These are phyloP conservation scores for Penicillium cataractarum DNA, from an alignment of 495 filamentous ascomycete genomes.

Conservation along the genomic window DNA sequence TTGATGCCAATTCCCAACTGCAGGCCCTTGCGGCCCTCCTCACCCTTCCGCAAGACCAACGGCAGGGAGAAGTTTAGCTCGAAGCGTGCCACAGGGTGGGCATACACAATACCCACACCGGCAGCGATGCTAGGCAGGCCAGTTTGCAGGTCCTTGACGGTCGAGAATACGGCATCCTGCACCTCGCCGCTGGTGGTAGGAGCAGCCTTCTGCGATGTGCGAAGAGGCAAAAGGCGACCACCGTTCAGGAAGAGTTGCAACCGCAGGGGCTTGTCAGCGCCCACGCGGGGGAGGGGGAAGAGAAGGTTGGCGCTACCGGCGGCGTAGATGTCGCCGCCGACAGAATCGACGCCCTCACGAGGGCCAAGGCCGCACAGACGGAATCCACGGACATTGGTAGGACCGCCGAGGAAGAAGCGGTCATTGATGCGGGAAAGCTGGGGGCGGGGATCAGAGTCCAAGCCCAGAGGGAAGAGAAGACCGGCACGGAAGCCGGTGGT, in stretches of 20 bases:
- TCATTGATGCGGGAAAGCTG: constrained; percentile 83
- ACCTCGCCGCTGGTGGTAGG: constrained; percentile 60
- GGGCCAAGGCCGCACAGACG: constrained; percentile 85
- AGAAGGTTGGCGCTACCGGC: constrained; percentile 84
- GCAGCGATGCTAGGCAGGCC: constrained; percentile 84
- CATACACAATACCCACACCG: constrained; percentile 90
- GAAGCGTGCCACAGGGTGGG: constrained; percentile 86
- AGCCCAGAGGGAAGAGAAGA: constrained; percentile 62
- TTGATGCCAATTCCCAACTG: constrained; percentile 93
- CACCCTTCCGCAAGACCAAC: constrained; percentile 75
- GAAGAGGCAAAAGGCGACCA: constrained; percentile 79
- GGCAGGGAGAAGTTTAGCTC: constrained; percentile 95
- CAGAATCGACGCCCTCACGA: constrained; percentile 78
- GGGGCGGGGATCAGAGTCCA: constrained; percentile 52
- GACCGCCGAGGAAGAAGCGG: constrained; percentile 91
- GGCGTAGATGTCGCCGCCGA: constrained; percentile 90
- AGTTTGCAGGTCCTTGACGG: constrained; percentile 66
- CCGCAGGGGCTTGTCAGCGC: constrained; percentile 79
- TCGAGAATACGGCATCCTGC: constrained; percentile 51
- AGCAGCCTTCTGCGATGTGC: constrained; percentile 53
- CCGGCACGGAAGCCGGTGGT: constrained; percentile 66
- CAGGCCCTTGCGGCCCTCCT: constrained; percentile 87
- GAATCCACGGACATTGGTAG: constrained; percentile 94
- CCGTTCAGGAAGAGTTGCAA: constrained; percentile 91
- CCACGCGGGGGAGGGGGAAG: constrained; percentile 78